Evolutionary conservation across 495 filamentous ascomycete genomes (phyloP), one percentile per base, ranked within the genome.

Genomic region (Poronia punctata): DNA sequence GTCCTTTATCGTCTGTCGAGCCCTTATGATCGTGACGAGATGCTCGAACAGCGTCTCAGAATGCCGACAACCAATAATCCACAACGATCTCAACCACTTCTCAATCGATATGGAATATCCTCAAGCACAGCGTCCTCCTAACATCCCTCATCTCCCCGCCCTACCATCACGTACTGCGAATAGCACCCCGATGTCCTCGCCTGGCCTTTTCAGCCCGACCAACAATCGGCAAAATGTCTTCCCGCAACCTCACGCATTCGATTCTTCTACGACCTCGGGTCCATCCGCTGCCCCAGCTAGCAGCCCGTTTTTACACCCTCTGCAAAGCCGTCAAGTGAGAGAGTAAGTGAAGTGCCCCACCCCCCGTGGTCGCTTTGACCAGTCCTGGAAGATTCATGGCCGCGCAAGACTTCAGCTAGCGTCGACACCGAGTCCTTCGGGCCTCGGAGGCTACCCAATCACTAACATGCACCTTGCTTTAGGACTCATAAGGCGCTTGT

Each of bases 401-500:
- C 24, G 24, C 24, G n/a, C n/a, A n/a, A n/a, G 24, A 27, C 24
- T 7, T n/a, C n/a, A n/a, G n/a, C n/a, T n/a, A n/a, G n/a, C n/a
- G n/a, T n/a, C n/a, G n/a, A n/a, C n/a, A n/a, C n/a, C n/a, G n/a
- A n/a, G n/a, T n/a, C n/a, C n/a, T 34, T 45, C 11, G 32, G 33
- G 29, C 29, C 36, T 24, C 32, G 33, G 32, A 2, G 20, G 8
- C n/a, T 28, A 11, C 32, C 38, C 43, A 39, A 18, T 38, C 17
- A 24, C 42, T 45, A 30, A 45, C 20, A n/a, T 11, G 21, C 16
- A 9, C 27, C 15, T 15, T 37, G 12, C 18, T 38, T 12, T 46
- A 83, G 79, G 60, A 96, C 89, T 10, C 84, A 94, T 57, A 82
- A 84, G 25, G 88, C 85, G 7, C 84, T 89, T 56, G 80, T 94